Conservation (phyloP, 2,329 filamentous ascomycete genomes). For the Teratosphaeria zuluensis region DNA sequence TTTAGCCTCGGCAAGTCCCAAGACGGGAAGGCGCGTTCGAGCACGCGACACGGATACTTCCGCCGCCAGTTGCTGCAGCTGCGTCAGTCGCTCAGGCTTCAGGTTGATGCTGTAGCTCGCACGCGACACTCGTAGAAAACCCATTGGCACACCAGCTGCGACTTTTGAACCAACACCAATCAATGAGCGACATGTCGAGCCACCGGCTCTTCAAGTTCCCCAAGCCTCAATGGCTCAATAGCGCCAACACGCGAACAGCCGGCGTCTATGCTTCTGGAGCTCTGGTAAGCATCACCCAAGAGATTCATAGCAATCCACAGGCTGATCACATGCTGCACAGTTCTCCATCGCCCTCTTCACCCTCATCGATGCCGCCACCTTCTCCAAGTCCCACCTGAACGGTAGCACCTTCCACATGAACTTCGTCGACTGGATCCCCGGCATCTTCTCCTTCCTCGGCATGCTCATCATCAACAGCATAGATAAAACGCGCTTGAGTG, state of each 20-base stretch:
- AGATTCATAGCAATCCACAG: background rate
- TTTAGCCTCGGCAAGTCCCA: background rate
- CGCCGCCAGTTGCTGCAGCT: background rate
- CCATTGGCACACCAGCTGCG: background rate
- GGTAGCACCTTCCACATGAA: slow-evolving; percentile 52
- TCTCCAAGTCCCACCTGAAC: slow-evolving; percentile 53
- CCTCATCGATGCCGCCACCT: slow-evolving; percentile 56
- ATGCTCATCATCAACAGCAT: slow-evolving; percentile 67
- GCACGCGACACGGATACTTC: background rate
- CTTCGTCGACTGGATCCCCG: slow-evolving; percentile 64
- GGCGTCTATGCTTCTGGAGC: slow-evolving; percentile 59
- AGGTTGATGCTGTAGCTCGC: background rate
- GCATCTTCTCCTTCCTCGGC: slow-evolving; percentile 58
- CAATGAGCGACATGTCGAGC: slow-evolving; percentile 4
- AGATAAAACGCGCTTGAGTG: slow-evolving; percentile 55
- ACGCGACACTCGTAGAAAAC: background rate
- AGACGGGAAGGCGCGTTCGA: background rate
- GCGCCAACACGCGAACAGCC: slow-evolving; percentile 51
- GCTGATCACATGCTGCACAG: slow-evolving; percentile 28
- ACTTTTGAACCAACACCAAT: background rate
- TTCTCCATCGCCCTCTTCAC: slow-evolving; percentile 63
- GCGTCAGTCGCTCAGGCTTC: background rate
- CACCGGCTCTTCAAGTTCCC: slow-evolving; percentile 57
- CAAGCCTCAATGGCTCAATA: slow-evolving; percentile 58
- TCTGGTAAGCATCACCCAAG: slow-evolving; percentile 41